These are phyloP conservation scores for Xylaria castorea DNA, from an alignment of 495 filamentous ascomycete genomes.

Conservation along the genomic window DNA sequence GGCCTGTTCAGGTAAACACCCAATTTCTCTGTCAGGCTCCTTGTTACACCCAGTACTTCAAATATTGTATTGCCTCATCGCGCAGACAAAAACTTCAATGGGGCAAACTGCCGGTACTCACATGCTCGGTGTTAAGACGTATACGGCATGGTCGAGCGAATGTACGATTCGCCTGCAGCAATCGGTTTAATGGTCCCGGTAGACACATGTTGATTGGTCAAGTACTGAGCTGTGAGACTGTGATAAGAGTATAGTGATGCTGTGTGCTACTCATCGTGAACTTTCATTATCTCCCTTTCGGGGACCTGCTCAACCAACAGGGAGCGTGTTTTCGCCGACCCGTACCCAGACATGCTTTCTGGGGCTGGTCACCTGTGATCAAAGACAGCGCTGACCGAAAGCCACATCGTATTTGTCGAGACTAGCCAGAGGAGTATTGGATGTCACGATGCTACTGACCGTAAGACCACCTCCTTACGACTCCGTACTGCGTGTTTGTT, in stretches of 20 bases:
- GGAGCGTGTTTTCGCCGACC: background rate
- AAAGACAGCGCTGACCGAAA: background rate
- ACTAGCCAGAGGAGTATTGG: background rate
- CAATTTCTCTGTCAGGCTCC: background rate
- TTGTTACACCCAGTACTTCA: background rate
- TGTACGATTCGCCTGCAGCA: background rate
- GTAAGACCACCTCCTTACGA: background rate
- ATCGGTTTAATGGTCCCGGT: background rate
- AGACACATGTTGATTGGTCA: background rate
- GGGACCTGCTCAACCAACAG: background rate
- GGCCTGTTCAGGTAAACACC: background rate
- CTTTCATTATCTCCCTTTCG: background rate
- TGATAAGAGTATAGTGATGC: background rate
- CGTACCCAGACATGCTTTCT: background rate
- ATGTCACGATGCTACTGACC: background rate
- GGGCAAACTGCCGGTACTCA: background rate
- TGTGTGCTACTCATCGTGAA: background rate
- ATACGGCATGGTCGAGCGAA: background rate
- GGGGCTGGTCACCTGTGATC: background rate
- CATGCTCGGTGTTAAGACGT: background rate
- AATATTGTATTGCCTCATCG: background rate
- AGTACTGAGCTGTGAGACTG: background rate
- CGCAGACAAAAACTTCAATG: background rate
- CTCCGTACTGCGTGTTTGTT: background rate
- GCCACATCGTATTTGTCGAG: background rate